These are phyloP conservation scores for Mucor velutinosus DNA, from an alignment of 371 early-diverging fungal species.

Conservation along the genomic window DNA sequence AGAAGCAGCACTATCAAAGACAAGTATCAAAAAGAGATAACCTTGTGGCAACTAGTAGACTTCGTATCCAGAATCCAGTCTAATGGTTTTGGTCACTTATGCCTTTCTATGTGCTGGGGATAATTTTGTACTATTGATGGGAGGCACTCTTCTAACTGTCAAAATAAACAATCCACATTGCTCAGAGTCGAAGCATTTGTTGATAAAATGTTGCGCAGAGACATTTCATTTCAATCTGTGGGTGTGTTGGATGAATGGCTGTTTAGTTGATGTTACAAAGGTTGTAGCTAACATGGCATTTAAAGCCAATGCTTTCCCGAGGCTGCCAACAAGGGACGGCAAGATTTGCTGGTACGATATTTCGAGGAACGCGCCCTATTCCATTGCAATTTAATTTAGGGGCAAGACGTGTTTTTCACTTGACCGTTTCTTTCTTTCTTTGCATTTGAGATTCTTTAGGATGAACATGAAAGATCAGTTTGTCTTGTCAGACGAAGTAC, in stretches of 20 bases:
- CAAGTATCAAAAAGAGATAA: constrained; percentile 16
- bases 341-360: not conserved
- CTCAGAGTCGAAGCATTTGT: too few species aligned
- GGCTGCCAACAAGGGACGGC: not conserved
- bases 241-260: too few species aligned
- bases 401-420: not conserved
- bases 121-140: too few species aligned
- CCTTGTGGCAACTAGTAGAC: constrained; percentile 16
- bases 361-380: not conserved
- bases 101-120: too few species aligned
- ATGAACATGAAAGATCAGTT: constrained; percentile 45
- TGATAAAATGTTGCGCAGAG: too few species aligned
- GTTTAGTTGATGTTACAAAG: too few species aligned
- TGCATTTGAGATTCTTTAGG: not conserved
- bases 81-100: not conserved
- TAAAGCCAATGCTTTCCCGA: too few species aligned
- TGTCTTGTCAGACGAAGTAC: constrained; percentile 74
- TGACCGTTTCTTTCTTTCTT: not conserved
- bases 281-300: too few species aligned
- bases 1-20: constrained; percentile 19
- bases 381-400: not conserved
- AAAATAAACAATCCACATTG: too few species aligned
- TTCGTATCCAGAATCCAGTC: constrained; percentile 28
- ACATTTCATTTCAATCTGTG: too few species aligned
- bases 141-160: too few species aligned